Conservation (phyloP, 768 basidiomycete species). For the Agaricus bisporus region DNA sequence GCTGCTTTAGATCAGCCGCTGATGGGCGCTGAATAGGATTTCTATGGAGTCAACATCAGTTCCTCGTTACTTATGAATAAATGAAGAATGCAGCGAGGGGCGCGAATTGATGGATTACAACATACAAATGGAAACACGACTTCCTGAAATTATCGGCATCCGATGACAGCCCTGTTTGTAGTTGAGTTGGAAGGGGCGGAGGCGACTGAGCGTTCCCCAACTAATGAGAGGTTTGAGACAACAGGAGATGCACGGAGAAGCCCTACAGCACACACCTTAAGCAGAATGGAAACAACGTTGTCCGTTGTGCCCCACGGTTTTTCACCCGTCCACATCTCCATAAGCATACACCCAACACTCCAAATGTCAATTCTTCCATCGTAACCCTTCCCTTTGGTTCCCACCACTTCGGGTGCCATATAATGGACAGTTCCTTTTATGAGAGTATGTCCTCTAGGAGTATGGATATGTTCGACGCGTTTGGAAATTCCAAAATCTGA, state of each 20-base stretch:
- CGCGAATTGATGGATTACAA: constrained; percentile 1
- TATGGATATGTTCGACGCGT: constrained; percentile 62
- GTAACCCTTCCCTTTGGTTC: constrained; percentile 70
- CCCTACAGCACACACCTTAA: constrained; percentile 48
- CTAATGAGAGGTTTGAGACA: constrained; percentile 26
- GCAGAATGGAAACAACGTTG: constrained; percentile 62
- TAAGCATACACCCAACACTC: constrained; percentile 88
- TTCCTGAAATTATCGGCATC: constrained; percentile 67
- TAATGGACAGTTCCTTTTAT: constrained; percentile 93
- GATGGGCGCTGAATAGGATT: constrained; percentile 66
- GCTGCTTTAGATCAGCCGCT: constrained; percentile 56
- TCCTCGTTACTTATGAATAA: neutral
- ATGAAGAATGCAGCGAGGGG: too few species aligned
- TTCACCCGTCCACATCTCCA: constrained; percentile 95
- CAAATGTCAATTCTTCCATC: constrained; percentile 95
- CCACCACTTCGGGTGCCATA: constrained; percentile 91
- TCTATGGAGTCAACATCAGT: constrained; percentile 25
- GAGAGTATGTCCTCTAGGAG: constrained; percentile 57
- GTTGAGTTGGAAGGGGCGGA: constrained; percentile 72
- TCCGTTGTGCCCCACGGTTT: constrained; percentile 82
- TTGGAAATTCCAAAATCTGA: constrained; percentile 98
- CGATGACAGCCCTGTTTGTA: constrained; percentile 42
- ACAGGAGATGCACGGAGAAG: neutral
- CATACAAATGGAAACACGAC: constrained; percentile 73
- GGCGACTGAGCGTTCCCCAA: constrained; percentile 57